Conservation (phyloP, 208 protist species). For the Crithidia acanthocephali region DNA sequence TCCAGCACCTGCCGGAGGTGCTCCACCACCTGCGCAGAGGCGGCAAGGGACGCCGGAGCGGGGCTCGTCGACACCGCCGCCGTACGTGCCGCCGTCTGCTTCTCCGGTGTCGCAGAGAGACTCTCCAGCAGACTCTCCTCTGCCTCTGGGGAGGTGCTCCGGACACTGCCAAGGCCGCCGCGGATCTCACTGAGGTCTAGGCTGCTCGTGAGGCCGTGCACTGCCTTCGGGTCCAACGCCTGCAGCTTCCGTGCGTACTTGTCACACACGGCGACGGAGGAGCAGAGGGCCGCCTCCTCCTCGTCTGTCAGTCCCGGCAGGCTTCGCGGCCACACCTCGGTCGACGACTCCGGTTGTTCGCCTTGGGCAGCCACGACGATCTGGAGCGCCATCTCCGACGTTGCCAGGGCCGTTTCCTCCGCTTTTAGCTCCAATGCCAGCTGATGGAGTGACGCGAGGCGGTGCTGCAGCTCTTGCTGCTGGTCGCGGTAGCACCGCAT, state of each 20-base stretch:
- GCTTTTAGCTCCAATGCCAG: constrained; percentile 20
- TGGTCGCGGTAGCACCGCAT: constrained; percentile 22
- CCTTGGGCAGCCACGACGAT: constrained; percentile 4
- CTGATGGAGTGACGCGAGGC: constrained; percentile 11
- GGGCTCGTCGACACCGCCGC: neutral
- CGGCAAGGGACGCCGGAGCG: neutral
- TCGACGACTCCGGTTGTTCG: neutral
- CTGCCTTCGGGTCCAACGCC: neutral
- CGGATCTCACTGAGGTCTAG: constrained; percentile 7
- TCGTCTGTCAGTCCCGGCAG: constrained; percentile 53
- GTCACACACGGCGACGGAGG: constrained; percentile 37
- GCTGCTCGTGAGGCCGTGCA: neutral
- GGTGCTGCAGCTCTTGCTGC: constrained; percentile 12
- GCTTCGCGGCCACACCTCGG: constrained; percentile 37
- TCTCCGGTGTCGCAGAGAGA: neutral
- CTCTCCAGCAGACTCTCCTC: neutral
- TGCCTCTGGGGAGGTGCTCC: neutral
- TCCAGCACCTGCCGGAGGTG: constrained; percentile 20
- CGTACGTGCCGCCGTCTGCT: neutral
- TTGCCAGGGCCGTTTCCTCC: constrained; percentile 20
- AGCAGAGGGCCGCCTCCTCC: constrained; percentile 28
- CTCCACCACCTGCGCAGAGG: constrained; percentile 10
- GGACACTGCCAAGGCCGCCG: neutral
- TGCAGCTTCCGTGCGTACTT: constrained; percentile 46
- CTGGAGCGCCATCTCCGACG: constrained; percentile 43